These are phyloP conservation scores for Malus sieversii DNA, from an alignment of 306 rosid species.

Conservation along the genomic window DNA sequence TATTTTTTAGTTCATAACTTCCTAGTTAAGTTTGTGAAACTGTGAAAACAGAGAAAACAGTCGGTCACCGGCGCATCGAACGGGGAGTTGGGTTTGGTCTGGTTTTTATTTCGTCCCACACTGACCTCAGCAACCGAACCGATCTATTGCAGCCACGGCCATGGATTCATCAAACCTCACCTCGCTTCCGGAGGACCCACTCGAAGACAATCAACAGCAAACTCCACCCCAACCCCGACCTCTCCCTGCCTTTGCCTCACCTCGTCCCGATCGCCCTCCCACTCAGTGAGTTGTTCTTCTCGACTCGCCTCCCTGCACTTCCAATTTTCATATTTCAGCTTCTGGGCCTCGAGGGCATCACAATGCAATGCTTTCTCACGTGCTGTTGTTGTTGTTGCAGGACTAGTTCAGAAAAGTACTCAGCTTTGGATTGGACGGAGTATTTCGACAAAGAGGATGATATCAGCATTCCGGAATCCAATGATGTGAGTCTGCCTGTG, in stretches of 20 bases:
- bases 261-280: constrained; percentile 70
- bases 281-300: constrained; percentile 44
- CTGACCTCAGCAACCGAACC: no score
- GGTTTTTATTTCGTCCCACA: neutral
- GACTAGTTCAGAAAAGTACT: constrained; percentile 51
- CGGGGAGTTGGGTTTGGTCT: neutral
- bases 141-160: neutral
- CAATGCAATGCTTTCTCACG: neutral
- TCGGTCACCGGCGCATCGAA: neutral
- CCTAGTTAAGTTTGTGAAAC: neutral
- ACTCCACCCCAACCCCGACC: constrained; percentile 18
- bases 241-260: constrained; percentile 46
- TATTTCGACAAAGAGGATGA: constrained; percentile 75
- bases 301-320: neutral
- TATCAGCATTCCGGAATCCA: constrained; percentile 50
- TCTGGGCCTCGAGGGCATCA: neutral
- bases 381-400: constrained; percentile 21
- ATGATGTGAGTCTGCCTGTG: constrained; percentile 51
- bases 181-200: constrained; percentile 54
- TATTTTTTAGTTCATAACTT: no score
- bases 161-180: constrained; percentile 47
- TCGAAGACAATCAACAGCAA: constrained; percentile 23
- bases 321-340: neutral
- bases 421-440: constrained; percentile 55
- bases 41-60: neutral